These are phyloP conservation scores for Trichoderma polysporum DNA, from an alignment of 2,329 filamentous ascomycete genomes.

Conservation along the genomic window DNA sequence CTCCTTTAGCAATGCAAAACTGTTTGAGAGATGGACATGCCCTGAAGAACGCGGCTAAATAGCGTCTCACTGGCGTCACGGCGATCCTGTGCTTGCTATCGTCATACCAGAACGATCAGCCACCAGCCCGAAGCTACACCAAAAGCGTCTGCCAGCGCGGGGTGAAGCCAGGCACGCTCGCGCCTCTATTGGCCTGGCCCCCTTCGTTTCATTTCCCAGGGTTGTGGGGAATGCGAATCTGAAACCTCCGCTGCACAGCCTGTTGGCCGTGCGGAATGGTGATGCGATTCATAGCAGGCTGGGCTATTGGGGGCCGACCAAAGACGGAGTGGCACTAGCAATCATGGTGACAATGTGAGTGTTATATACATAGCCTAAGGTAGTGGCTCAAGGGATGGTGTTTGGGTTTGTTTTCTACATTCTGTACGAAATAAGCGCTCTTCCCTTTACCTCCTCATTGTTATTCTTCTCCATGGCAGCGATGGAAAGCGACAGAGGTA, in stretches of 20 bases:
- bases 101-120: constrained; percentile 1
- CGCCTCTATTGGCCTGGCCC: not conserved
- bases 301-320: not conserved
- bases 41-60: not conserved
- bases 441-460: no score
- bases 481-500: not conserved
- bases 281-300: not conserved
- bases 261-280: constrained; percentile 5
- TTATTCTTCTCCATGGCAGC: not conserved
- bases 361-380: not conserved
- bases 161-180: constrained; percentile 5
- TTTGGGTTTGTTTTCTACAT: not conserved
- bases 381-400: not conserved
- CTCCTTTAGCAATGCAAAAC: not conserved
- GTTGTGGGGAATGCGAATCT: constrained; percentile 10
- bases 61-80: constrained; percentile 9
- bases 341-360: not conserved
- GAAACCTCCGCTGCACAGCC: constrained; percentile 18
- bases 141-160: constrained; percentile 9
- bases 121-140: not conserved
- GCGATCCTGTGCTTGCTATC: not conserved
- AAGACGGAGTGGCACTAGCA: not conserved
- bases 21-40: not conserved
- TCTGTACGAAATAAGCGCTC: not conserved
- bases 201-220: constrained; percentile 11